Base-by-base conservation (phyloP, 768 basidiomycete species). In the Lanmaoa rubissima region DNA sequence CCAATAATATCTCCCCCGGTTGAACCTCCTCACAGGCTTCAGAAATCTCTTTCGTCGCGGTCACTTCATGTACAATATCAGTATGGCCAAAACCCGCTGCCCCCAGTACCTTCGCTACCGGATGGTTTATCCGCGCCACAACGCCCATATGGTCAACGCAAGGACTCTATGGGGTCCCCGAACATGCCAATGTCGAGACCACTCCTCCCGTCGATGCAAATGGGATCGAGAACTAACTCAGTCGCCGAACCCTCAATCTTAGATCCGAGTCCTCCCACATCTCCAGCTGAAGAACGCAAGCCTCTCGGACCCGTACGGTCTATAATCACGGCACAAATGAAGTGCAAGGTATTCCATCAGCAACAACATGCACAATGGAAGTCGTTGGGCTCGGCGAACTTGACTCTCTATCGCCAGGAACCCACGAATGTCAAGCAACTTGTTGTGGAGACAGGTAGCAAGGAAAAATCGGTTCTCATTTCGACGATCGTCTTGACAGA, bases 351-450 rank as follows among this genome's bases (percentile, higher is more conserved):
- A 24, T 99, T 98, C 76, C 77, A 97, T 46, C 88, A 98, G 68
- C 94, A 96, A 66, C 86, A 92, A 36, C 95, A 98, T 68, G 88
- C 90, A n/a, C 93, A 96, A 69, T 99, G 97, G 97, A 99, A 97
- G 75, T 86, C 91, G 1, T 78, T 98, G 53, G 97, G 97, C 3
- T 78, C 88, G 11, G 94, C 92, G 14, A 85, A 85, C 64, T 79
- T 98, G 61, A 93, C 90, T 67, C 78, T 99, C 48, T 99, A 94
- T 70, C 82, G 79, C 45, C 86, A 96, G 68, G 78, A 81, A 54
- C 92, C 93, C 28, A 92, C 87, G 26, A 93, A 93, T 65, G 79
- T 93, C 65, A 99, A 99, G 74, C 97, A 99, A 72, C 83, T 99
- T 31, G 97, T 98, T 16, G 95, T 98, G 32, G 89, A 94, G 73